Percentiles rank a stretch among this genome's conserved stretches.
phyloP scores from a whole-genome alignment of 495 filamentous ascomycete species.

The Talaromyces stipitatus region DNA sequence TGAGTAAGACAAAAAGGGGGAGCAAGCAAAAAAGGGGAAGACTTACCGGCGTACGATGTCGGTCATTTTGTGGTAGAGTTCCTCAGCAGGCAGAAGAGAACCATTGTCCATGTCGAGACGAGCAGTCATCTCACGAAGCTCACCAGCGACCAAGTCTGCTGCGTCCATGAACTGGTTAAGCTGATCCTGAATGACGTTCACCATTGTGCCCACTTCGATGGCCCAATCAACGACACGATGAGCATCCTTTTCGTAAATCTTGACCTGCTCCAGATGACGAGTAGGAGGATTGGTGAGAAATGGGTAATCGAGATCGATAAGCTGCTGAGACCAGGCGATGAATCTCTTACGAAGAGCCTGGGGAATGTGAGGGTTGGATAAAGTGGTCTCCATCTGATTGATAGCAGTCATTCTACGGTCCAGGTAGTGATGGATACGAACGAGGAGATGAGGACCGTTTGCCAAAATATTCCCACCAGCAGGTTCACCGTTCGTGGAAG shows the following conservation, averaged over 20 bases:
- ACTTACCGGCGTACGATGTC: neutral
- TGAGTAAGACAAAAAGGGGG: neutral
- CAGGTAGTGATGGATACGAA: neutral
- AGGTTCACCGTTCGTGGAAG: neutral
- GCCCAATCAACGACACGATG: constrained; percentile 1
- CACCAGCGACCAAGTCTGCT: neutral
- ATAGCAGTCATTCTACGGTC: neutral
- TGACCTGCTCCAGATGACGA: neutral
- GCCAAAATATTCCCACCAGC: neutral
- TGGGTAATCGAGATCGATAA: neutral
- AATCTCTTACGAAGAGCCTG: neutral
- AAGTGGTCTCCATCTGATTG: neutral
- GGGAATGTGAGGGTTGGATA: neutral
- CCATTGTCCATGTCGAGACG: neutral
- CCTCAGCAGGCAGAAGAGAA: neutral
- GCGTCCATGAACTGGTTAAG: neutral
- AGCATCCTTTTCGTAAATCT: neutral
- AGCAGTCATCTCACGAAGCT: neutral
- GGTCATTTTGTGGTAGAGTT: neutral
- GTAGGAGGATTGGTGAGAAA: neutral
- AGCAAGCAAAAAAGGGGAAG: too few species aligned
- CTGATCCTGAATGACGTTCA: neutral
- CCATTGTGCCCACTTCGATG: neutral
- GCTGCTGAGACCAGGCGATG: neutral
- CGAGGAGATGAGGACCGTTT: neutral